Base-by-base conservation (phyloP, 2,329 filamentous ascomycete genomes). In the Colletotrichum orbiculare region DNA sequence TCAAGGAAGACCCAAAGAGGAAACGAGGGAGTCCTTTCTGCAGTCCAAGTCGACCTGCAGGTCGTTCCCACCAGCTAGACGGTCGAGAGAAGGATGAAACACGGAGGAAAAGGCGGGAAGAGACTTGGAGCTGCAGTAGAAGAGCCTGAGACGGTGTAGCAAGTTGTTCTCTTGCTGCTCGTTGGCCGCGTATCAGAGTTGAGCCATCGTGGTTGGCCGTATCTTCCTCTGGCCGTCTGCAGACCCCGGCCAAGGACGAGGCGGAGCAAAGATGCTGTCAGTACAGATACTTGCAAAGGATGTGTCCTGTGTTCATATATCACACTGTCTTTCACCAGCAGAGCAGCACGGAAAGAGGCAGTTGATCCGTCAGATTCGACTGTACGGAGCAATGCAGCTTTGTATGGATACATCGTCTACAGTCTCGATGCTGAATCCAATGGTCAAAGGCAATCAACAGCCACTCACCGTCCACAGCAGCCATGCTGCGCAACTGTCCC, bases 381-480 rank as follows among this genome's bases (percentile, higher is more conserved):
- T 33, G 47, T 59, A 45, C 13, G 3, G 10, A 25, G 25, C 25
- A 25, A 5, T 25, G 25, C 25, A 25, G 25, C 25, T 25, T 5
- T 25, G 25, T 25, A 25, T 25, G 25, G 4, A 25, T 25, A 25
- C 25, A 25, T 25, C 25, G 25, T 25, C 25, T 5, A 25, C 25
- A 5, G 25, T 25, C 25, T 25, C 25, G 25, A 25, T 25, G 25
- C 25, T 25, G 4, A 25, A 25, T 25, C 25, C 25, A 4, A 25
- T 25, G 4, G 25, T 25, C 1, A 25, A 25, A 25, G 4, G 5
- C 25, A 25, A 25, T 25, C 10, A 34, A 42, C n/a, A 13, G 53
- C 63, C 63, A 63, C 63, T 65, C 63, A 65, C 53, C 58, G 41
- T 65, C 66, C 48, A 46, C 48, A 46, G 41, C 54, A 59, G 46